Evolutionary conservation across 2,329 filamentous ascomycete species (phyloP).

Genomic region (Teratosphaeria destructans): DNA sequence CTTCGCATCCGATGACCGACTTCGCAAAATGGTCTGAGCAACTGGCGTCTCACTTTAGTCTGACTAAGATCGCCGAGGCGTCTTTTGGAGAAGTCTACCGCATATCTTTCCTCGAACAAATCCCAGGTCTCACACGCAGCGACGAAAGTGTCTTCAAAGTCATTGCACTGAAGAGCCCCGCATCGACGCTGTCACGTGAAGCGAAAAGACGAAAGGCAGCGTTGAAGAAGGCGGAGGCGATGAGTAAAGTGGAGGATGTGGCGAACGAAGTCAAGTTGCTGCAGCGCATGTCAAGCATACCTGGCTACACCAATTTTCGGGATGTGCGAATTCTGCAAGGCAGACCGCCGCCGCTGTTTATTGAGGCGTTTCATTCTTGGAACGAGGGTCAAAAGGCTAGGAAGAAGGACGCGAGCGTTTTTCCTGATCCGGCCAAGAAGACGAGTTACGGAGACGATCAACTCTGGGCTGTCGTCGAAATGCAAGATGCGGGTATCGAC

Average conservation of each 20-base stretch:
- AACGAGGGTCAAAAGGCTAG: slow-evolving; percentile 33
- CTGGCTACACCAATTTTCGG: slow-evolving; percentile 53
- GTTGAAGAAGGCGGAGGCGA: slow-evolving; percentile 31
- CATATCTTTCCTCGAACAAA: slow-evolving; percentile 30
- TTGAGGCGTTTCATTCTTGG: slow-evolving; percentile 34
- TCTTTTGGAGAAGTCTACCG: slow-evolving; percentile 58
- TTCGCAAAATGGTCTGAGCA: slow-evolving; percentile 34
- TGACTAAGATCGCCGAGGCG: slow-evolving; percentile 55
- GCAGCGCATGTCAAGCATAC: slow-evolving; percentile 47
- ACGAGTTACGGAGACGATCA: slow-evolving; percentile 44
- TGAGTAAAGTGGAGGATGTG: slow-evolving; percentile 36
- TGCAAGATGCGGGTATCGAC: slow-evolving; percentile 54
- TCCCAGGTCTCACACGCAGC: slow-evolving; percentile 18
- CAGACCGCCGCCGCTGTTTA: slow-evolving; percentile 42
- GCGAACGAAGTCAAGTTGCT: slow-evolving; percentile 42
- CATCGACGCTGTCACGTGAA: slow-evolving; percentile 32
- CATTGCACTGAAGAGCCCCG: slow-evolving; percentile 28
- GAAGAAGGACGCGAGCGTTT: slow-evolving; percentile 33
- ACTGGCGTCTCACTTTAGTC: slow-evolving; percentile 34
- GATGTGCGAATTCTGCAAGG: slow-evolving; percentile 50
- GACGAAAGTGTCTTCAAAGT: slow-evolving; percentile 41
- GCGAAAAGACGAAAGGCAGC: slow-evolving; percentile 41
- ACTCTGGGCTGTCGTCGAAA: slow-evolving; percentile 55
- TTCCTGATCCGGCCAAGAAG: slow-evolving; percentile 47
- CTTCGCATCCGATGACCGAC: slow-evolving; percentile 22